Conservation (phyloP, 2,329 filamentous ascomycete genomes). For the Lasiodiplodia sp. region DNA sequence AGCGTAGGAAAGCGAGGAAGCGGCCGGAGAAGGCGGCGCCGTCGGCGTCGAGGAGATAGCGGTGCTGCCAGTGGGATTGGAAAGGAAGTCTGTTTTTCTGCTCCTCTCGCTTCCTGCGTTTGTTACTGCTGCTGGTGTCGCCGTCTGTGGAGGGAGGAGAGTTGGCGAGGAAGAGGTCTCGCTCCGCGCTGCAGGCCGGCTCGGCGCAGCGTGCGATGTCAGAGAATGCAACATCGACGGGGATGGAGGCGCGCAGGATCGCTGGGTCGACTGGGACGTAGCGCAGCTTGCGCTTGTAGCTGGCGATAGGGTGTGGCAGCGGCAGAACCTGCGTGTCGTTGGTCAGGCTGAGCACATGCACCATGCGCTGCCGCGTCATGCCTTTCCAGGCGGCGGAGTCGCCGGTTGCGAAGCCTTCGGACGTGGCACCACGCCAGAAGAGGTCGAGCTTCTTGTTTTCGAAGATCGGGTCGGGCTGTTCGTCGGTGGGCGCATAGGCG, state of each 20-base stretch:
- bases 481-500: conserved; percentile 59
- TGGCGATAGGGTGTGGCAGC: conserved; percentile 49
- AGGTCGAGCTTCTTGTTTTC: conserved; percentile 68
- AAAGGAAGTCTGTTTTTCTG: conserved; percentile 50
- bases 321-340: conserved; percentile 43
- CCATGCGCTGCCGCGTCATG: conserved; percentile 74
- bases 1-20: conserved; percentile 71
- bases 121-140: conserved; percentile 38
- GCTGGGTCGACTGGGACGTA: conserved; percentile 64
- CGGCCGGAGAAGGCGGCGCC: conserved; percentile 71
- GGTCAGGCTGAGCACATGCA: conserved; percentile 63
- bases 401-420: conserved; percentile 54
- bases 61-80: conserved; percentile 68
- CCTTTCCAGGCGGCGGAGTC: conserved; percentile 64
- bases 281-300: conserved; percentile 64
- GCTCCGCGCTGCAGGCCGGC: conserved; percentile 62
- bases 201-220: conserved; percentile 64
- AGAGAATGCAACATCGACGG: conserved; percentile 66
- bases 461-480: conserved; percentile 63
- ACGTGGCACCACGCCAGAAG: conserved; percentile 78
- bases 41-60: conserved; percentile 77
- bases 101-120: conserved; percentile 33
- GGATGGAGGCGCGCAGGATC: conserved; percentile 62
- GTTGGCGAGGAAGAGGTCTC: conserved; percentile 45
- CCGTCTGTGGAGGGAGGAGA: too few relatives aligned